phyloP scores from a whole-genome alignment of 805 yeast species.

The Candida incommunis region DNA sequence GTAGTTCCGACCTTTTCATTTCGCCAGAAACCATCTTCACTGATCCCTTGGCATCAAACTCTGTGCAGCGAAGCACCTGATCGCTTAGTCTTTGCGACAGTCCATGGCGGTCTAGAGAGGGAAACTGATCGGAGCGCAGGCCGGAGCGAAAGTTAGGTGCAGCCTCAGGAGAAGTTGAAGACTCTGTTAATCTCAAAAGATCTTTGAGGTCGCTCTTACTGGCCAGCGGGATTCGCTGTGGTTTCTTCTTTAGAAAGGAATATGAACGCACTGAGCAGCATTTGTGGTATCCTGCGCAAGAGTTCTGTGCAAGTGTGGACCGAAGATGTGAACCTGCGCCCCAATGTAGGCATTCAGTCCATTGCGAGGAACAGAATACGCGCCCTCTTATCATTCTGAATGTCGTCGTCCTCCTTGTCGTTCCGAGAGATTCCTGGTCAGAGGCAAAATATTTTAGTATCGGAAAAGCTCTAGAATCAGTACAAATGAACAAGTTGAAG shows the following conservation, averaged over 20 bases:
- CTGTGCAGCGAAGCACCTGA: slow-evolving; percentile 57
- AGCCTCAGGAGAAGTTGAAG: neutral
- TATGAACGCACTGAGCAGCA: neutral
- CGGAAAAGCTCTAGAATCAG: too few relatives aligned
- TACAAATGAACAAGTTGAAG: too few relatives aligned
- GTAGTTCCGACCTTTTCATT: slow-evolving; percentile 57
- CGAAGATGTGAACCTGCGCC: neutral
- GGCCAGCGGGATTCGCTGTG: neutral
- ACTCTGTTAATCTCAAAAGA: neutral
- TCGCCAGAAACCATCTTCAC: slow-evolving; percentile 57
- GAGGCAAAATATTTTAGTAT: too few relatives aligned
- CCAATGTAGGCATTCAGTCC: neutral
- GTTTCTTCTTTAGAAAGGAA: neutral
- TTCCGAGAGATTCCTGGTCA: too few relatives aligned
- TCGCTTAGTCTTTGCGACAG: neutral
- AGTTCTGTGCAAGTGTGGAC: too few relatives aligned
- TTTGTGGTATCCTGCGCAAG: too few relatives aligned
- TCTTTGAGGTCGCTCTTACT: slow-evolving; percentile 1
- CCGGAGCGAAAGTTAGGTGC: neutral
- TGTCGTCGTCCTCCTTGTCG: too few relatives aligned
- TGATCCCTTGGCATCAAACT: slow-evolving; percentile 57
- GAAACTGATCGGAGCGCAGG: neutral
- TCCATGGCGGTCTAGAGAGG: neutral
- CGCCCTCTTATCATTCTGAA: neutral
- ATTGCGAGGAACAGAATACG: neutral